phyloP scores from a whole-genome alignment of 2,329 filamentous ascomycete genomes.

The Neofusicoccum kwambonambiense region DNA sequence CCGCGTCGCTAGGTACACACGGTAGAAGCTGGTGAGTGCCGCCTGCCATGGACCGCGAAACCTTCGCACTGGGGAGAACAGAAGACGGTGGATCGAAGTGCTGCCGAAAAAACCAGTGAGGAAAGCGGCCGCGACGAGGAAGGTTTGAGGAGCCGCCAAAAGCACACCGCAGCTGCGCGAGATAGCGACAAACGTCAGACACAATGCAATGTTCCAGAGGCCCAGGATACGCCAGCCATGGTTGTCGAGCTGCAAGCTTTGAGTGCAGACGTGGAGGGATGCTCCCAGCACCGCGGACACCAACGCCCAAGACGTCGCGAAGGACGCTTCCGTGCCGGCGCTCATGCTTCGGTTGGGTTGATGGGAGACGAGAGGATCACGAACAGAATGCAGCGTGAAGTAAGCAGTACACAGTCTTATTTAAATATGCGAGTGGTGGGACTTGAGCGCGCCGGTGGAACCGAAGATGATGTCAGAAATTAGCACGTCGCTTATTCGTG shows the following conservation, averaged over 20 bases:
- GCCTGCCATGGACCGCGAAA: constrained; percentile 12
- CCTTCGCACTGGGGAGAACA: constrained; percentile 41
- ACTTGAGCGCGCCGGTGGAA: no score
- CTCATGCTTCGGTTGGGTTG: neutral
- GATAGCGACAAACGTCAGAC: neutral
- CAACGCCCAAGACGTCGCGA: neutral
- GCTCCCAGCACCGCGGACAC: neutral
- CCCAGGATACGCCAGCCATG: neutral
- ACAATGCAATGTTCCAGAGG: neutral
- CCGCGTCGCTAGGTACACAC: neutral
- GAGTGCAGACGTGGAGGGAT: neutral
- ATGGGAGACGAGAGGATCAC: neutral
- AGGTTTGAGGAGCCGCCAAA: neutral
- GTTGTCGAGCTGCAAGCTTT: neutral
- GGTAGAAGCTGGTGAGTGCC: constrained; percentile 7
- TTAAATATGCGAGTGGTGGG: no score
- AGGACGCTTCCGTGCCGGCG: no score
- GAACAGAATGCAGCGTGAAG: neutral
- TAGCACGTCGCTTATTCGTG: neutral
- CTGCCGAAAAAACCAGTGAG: constrained; percentile 27
- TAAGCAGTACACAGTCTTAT: no score
- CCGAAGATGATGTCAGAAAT: neutral
- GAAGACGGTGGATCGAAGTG: constrained; percentile 40
- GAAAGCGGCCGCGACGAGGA: neutral
- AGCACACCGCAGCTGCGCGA: neutral